Base-by-base conservation (phyloP, 306 rosid genomes). In the Quercus ilex region DNA sequence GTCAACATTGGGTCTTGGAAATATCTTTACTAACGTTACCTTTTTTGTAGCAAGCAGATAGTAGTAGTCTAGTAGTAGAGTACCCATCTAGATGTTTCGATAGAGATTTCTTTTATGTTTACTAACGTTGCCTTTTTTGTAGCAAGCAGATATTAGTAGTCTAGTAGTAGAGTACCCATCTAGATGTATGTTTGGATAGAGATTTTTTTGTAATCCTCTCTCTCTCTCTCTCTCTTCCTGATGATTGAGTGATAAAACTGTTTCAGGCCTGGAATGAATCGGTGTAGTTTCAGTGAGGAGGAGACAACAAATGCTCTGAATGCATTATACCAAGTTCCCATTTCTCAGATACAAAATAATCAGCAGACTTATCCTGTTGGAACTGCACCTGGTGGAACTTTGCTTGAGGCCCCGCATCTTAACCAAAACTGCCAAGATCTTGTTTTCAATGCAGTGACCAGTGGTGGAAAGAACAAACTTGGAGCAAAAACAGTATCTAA, bases 181-280 rank as follows among this genome's bases (percentile, higher is more conserved):
- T 11, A 62, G 20, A 62, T 12, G n/a, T 8, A 62, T 12, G n/a
- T 8, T 63, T 26, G 1, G 69, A 63, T 63, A 63, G 67, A 23
- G 3, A 1, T 21, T 23, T 58, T 23, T 59, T 13, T 1, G 4
- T 10, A 21, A 23, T 23, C 31, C 7, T 18, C 58, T 62, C 58
- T 65, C 56, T 58, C n/a, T n/a, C n/a, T n/a, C n/a, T n/a, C n/a
- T n/a, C 38, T 59, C 64, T 77, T 18, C 49, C 65, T 71, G 55
- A 86, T 74, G 69, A 77, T 46, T 63, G 80, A 52, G 58, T 81
- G 60, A 60, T 80, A 53, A 84, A 74, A 68, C 74, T 69, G 46
- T 55, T 79, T 89, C 87, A 95, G 99, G 89, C 98, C 97, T 86
- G 94, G 89, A 83, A 89, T 93, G 99, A 93, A 93, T 79, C 90